phyloP scores from a whole-genome alignment of 2,329 filamentous ascomycete species.

The Epichloe sylvatica region DNA sequence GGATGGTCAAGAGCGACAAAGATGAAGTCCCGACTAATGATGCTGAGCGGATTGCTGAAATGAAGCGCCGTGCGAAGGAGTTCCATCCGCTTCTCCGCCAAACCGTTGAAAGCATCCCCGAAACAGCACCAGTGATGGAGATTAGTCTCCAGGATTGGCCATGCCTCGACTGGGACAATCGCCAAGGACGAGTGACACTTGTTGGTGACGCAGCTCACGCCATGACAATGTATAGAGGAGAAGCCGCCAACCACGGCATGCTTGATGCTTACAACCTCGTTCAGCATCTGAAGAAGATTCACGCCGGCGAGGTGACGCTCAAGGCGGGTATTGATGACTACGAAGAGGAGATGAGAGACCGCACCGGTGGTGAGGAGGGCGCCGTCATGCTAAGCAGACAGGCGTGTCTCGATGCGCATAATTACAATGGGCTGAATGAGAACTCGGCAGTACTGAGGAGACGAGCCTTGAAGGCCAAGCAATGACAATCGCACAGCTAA shows the following conservation, averaged over 20 bases:
- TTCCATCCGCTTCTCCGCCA: conserved; percentile 26
- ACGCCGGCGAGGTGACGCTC: conserved; percentile 5
- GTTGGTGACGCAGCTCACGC: conserved; percentile 42
- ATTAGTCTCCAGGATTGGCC: conserved; percentile 25
- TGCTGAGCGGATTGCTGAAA: conserved; percentile 21
- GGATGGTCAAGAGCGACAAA: conserved; percentile 24
- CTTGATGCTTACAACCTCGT: conserved; percentile 22
- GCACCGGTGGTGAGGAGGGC: conserved; percentile 10
- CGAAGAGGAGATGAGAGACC: conserved; percentile 18
- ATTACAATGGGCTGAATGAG: conserved; percentile 17
- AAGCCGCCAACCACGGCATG: conserved; percentile 27
- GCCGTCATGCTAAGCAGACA: conserved; percentile 19
- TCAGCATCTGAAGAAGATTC: conserved; percentile 10
- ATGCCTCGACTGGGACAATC: conserved; percentile 26
- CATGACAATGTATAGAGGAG: conserved; percentile 41
- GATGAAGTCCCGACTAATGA: conserved; percentile 20
- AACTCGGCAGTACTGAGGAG: conserved; percentile 18
- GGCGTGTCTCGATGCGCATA: conserved; percentile 20
- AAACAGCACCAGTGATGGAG: conserved; percentile 23
- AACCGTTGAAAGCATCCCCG: conserved; percentile 29
- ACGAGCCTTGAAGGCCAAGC: conserved; percentile 8
- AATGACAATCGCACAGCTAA: not conserved
- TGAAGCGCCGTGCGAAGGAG: conserved; percentile 22
- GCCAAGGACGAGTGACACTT: conserved; percentile 30
- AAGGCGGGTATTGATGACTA: conserved; percentile 14